Evolutionary conservation across 2,329 filamentous ascomycete species (phyloP), one percentile per base, ranked within the genome.

Genomic region (Cryphonectria nitschkei): DNA sequence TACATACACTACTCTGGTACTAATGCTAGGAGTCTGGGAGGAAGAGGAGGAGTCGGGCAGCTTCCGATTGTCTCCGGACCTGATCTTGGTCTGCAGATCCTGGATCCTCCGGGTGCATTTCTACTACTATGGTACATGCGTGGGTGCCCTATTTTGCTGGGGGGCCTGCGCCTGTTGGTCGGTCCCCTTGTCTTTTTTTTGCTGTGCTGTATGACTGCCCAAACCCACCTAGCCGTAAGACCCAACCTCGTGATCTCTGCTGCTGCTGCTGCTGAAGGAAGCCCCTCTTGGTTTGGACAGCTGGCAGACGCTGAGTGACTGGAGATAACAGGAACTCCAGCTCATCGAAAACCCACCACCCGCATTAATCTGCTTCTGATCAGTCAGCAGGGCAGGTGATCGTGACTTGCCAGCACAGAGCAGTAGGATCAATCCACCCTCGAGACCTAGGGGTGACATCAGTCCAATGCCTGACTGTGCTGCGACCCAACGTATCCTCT

Each of bases 41-140:
- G 16, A 19, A 14, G 16, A 50, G 46, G 22, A n/a, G 52, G 9
- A 56, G 52, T 67, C 65, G 65, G 65, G 65, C 65, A 67, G 32
- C 50, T 34, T 67, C 65, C 65, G 65, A 22, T 37, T 43, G 58
- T 26, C 65, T 58, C 50, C 50, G 64, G 32, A 11, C 3, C 46
- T n/a, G 46, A 50, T 46, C 3, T 11, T n/a, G 46, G 46, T 11
- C 46, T 39, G 22, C 2, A 32, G 26, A 41, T 65, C 41, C 62
- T 50, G 34, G n/a, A 13, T 26, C n/a, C 39, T 43, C 39, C 11
- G 5, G 39, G 3, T 64, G 22, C 61, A 46, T 22, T 22, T 1
- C 34, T 34, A 34, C 3, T 34, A 39, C 34, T 37, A 37, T 39
- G 16, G 43, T 22, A 22, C 19, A 22, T 46, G 43, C 19, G 43